Percentiles rank a stretch among this genome's conserved stretches.
Evolutionary conservation across 2,329 filamentous ascomycete genomes (phyloP).

Genomic region (Paraconiothyrium brasiliense): DNA sequence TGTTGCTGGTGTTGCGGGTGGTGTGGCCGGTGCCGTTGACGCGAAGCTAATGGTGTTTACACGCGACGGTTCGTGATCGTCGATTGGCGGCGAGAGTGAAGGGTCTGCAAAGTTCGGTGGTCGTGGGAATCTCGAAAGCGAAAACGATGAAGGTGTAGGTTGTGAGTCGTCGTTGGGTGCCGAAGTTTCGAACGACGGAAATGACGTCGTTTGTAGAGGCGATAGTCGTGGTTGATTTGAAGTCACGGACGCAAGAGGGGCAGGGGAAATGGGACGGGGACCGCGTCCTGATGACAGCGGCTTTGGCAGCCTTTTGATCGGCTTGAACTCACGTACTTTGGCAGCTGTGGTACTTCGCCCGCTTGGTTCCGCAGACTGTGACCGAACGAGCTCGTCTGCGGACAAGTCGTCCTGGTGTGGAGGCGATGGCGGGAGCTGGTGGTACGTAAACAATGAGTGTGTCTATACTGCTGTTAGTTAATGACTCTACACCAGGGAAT

Average conservation of each 20-base stretch:
- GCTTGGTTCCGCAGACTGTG: slow-evolving; percentile 41
- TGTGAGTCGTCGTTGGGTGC: slow-evolving; percentile 29
- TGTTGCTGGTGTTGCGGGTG: slow-evolving; percentile 43
- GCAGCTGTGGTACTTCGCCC: slow-evolving; percentile 24
- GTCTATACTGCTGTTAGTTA: slow-evolving; percentile 13
- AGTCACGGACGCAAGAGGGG: slow-evolving; percentile 29
- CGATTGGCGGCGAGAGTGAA: slow-evolving; percentile 30
- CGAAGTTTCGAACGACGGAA: slow-evolving; percentile 33
- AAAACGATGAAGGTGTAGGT: slow-evolving; percentile 40
- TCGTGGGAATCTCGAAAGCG: slow-evolving; percentile 48
- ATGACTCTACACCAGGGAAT: too few species aligned
- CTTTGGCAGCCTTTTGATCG: slow-evolving; percentile 48
- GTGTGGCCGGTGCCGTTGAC: slow-evolving; percentile 42
- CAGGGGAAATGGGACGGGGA: slow-evolving; percentile 18
- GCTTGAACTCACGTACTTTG: slow-evolving; percentile 43
- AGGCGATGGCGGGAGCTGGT: slow-evolving; percentile 30
- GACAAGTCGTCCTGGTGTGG: slow-evolving; percentile 24
- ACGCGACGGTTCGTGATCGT: slow-evolving; percentile 31
- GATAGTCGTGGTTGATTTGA: slow-evolving; percentile 28
- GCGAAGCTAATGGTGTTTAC: slow-evolving; percentile 36
- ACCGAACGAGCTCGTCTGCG: slow-evolving; percentile 32
- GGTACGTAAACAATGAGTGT: slow-evolving; percentile 34
- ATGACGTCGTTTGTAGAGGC: slow-evolving; percentile 28
- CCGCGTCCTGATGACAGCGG: slow-evolving; percentile 29
- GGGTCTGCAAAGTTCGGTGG: slow-evolving; percentile 37